Evolutionary conservation across 345 rosid species (phyloP).

Genomic region (Trapa incisa): DNA sequence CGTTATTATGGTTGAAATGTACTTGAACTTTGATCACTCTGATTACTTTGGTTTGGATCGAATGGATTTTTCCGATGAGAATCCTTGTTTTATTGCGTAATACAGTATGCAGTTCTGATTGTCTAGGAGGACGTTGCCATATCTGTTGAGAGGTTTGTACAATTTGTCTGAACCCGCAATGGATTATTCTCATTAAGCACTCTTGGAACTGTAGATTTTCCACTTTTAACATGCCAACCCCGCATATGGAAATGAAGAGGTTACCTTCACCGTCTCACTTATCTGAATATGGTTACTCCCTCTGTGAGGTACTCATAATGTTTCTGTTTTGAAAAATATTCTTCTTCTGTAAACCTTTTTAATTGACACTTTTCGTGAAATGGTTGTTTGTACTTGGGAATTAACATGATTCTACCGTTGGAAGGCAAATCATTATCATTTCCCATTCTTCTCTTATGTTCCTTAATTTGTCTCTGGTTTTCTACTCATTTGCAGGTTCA

Average conservation of each 20-base stretch:
- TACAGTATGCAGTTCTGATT: not conserved
- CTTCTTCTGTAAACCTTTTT: not conserved
- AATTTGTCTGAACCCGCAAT: not conserved
- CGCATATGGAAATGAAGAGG: conserved; percentile 20
- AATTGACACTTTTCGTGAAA: not conserved
- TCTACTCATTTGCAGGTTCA: conserved; percentile 16
- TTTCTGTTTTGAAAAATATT: conserved; percentile 1
- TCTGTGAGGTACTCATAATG: conserved; percentile 19
- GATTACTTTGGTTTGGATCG: not conserved
- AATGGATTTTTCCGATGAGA: not conserved
- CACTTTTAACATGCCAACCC: conserved; percentile 18
- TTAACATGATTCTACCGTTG: not conserved
- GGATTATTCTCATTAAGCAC: conserved; percentile 1
- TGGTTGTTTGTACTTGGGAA: not conserved
- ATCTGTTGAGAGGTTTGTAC: not conserved
- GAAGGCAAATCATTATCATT: not conserved
- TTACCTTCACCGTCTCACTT: conserved; percentile 16
- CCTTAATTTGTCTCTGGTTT: not conserved
- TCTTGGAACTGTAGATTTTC: not conserved
- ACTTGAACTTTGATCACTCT: not conserved
- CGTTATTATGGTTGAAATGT: not conserved
- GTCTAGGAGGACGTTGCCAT: not conserved
- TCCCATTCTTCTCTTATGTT: not conserved
- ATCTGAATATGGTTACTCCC: conserved; percentile 11
- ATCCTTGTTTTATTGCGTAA: not conserved